Evolutionary conservation across 805 yeast genomes (phyloP), one percentile per base, ranked within the genome.

Genomic region (Clavispora phyllophila): DNA sequence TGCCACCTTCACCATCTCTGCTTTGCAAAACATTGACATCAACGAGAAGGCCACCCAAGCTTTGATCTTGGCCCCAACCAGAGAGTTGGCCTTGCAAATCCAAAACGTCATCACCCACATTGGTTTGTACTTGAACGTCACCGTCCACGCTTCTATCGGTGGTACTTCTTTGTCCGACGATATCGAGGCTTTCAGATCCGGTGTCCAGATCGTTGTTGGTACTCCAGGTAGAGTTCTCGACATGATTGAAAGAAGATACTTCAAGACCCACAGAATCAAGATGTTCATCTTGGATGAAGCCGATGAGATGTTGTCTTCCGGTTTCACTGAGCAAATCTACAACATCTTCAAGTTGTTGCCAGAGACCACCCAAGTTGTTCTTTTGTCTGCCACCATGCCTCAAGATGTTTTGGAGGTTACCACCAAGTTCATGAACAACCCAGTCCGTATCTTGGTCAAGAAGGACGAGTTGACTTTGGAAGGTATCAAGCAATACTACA

Each of bases 221-320:
- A 93, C 99, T 46, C 99, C 99, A 57, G 99, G 99, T 62, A 82
- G 99, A 73, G 97, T 93, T 51, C 79, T 75, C 60, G 98, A 93
- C 68, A 88, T 93, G 91, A 90, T 93, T 63, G 86, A 87, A 70
- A 81, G 97, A 66, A 78, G 96, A 60, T 76, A 74, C 70, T 81
- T 93, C 68, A 81, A 73, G 63, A 84, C 96, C 51, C 79, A 87
- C 58, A 77, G 82, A 66, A 76, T 93, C 60, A 88, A 89, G 76
- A 88, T 93, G 95, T 80, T 93, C 72, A 82, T 91, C 63, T 77
- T 93, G 61, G 99, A 91, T 73, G 99, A 91, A 76, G 98, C 98
- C 60, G 99, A 91, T 76, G 98, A 93, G 77, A 78, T 91, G 82
- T 78, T 91, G 65, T 79, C 87, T 37, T 77, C 87, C 48, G 99